These are phyloP conservation scores for Prunus salicina DNA, from an alignment of 306 rosid genomes.

Conservation along the genomic window DNA sequence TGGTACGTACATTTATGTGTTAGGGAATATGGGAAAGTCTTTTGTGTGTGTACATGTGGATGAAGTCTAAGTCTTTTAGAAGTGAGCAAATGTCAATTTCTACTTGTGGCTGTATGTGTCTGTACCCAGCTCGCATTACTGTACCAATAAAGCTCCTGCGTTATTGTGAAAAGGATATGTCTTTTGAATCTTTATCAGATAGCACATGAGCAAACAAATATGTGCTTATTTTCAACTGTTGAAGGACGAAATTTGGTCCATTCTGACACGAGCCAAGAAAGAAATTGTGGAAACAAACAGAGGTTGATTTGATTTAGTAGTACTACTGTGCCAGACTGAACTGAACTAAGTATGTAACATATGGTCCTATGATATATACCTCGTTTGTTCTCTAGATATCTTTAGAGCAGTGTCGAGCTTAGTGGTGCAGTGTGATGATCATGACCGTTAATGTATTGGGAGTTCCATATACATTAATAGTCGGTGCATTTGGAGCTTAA, in stretches of 20 bases:
- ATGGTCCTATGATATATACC: neutral
- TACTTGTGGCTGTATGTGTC: neutral
- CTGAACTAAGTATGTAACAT: neutral
- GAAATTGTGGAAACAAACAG: neutral
- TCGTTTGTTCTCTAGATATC: neutral
- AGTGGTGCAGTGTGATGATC: too few relatives aligned
- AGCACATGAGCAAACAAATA: too few relatives aligned
- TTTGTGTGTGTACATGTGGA: neutral
- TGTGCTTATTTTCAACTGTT: neutral
- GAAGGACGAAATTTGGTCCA: neutral
- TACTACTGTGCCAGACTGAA: neutral
- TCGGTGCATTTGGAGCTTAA: too few relatives aligned
- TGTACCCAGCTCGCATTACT: slow-evolving; percentile 6
- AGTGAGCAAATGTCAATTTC: slow-evolving; percentile 11
- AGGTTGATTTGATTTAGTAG: neutral
- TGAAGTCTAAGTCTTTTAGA: neutral
- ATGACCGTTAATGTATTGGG: too few relatives aligned
- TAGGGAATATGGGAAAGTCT: neutral
- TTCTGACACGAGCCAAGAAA: slow-evolving; percentile 2
- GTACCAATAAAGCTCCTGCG: slow-evolving; percentile 12
- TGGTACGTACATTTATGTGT: neutral
- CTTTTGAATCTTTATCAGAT: neutral
- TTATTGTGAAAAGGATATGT: slow-evolving; percentile 4
- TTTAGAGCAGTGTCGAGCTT: too few relatives aligned
- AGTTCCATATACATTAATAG: too few relatives aligned